These are phyloP conservation scores for Monosporascus sp. DNA, from an alignment of 2,329 filamentous ascomycete species.

Conservation along the genomic window DNA sequence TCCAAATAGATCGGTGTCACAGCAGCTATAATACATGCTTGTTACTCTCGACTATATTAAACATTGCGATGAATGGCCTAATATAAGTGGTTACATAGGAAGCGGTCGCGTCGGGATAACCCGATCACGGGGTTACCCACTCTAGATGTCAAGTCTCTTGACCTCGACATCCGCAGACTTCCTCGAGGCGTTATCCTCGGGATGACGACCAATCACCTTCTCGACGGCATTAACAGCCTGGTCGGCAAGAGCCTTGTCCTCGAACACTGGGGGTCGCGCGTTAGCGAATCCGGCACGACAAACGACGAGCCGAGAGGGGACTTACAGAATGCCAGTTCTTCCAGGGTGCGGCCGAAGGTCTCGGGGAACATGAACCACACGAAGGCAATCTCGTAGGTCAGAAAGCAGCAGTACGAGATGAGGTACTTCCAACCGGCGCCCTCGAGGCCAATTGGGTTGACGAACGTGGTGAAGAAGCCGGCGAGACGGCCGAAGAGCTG, in stretches of 20 bases:
- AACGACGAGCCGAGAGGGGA: not conserved
- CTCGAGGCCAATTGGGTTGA: constrained; percentile 38
- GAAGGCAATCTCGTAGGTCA: constrained; percentile 37
- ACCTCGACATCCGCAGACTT: not conserved
- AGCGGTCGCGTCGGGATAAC: not conserved
- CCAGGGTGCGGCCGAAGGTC: constrained; percentile 73
- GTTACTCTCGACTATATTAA: too few relatives aligned
- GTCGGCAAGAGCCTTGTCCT: constrained; percentile 32
- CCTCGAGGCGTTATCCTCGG: not conserved
- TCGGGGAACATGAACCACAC: constrained; percentile 83
- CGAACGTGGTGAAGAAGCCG: constrained; percentile 38
- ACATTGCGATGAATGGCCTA: too few relatives aligned
- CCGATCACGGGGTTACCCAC: not conserved
- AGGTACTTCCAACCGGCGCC: constrained; percentile 37
- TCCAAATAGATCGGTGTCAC: too few relatives aligned
- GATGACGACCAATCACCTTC: constrained; percentile 25
- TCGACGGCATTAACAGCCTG: constrained; percentile 35
- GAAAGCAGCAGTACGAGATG: constrained; percentile 38
- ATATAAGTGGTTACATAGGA: too few relatives aligned
- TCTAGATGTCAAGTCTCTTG: not conserved
- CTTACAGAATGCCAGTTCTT: constrained; percentile 52
- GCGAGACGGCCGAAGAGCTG: constrained; percentile 45
- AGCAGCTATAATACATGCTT: too few relatives aligned
- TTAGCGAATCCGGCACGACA: constrained; percentile 6
- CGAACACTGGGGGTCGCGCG: constrained; percentile 29